These are phyloP conservation scores for Auricularia auricula-judae DNA, from an alignment of 768 basidiomycete species.

Conservation along the genomic window DNA sequence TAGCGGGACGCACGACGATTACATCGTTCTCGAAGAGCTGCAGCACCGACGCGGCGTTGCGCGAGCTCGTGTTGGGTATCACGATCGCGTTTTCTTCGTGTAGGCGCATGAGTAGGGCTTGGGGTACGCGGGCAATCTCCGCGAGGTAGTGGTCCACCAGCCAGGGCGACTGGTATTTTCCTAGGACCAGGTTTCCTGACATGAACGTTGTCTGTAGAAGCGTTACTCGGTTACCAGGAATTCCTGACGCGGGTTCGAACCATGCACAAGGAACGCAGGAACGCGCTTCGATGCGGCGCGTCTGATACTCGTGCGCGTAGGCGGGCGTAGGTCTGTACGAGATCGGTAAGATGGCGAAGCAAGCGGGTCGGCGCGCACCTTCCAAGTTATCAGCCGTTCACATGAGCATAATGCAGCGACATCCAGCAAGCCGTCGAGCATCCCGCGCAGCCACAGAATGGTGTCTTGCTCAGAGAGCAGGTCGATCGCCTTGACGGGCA, in stretches of 20 bases:
- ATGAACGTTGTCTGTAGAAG: not conserved
- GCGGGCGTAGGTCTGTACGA: not conserved
- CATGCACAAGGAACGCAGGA: not conserved
- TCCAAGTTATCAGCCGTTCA: not conserved
- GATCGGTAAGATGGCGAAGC: not conserved
- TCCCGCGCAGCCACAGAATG: conserved; percentile 2
- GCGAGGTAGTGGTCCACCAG: conserved; percentile 47
- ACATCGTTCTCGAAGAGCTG: conserved; percentile 8
- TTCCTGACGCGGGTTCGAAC: not conserved
- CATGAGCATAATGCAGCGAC: not conserved
- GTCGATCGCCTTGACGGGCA: conserved; percentile 17
- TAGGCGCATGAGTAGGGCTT: not conserved
- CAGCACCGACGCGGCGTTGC: not conserved
- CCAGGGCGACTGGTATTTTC: not conserved
- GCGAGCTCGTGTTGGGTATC: not conserved
- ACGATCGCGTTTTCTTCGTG: not conserved
- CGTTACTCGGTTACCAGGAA: not conserved
- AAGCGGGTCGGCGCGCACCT: not conserved
- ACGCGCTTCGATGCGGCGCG: not conserved
- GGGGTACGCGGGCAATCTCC: conserved; percentile 46
- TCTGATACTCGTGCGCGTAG: not conserved
- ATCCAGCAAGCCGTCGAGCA: conserved; percentile 11
- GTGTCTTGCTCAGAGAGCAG: conserved; percentile 9
- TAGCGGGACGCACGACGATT: not conserved
- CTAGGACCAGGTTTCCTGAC: not conserved